Conservation (phyloP, 495 filamentous ascomycete species). For the Aspergillus sparsus region DNA sequence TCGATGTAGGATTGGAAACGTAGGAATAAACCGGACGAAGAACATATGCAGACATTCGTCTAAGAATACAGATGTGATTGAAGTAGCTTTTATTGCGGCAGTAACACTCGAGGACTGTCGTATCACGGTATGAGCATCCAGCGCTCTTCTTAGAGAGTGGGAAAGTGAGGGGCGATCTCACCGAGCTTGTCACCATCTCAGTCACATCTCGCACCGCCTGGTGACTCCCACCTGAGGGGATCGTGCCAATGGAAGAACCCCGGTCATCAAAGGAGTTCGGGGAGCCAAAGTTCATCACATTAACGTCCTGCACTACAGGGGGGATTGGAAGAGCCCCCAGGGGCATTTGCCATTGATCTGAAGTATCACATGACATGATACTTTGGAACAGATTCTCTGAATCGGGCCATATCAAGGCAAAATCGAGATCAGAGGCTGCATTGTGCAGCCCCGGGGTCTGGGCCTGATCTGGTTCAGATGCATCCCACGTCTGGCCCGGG, state of each 20-base stretch:
- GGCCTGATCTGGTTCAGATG: constrained; percentile 23
- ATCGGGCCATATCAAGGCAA: constrained; percentile 51
- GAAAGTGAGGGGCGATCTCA: constrained; percentile 25
- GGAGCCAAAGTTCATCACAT: constrained; percentile 37
- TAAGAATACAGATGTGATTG: constrained; percentile 50
- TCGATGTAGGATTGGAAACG: constrained; percentile 51
- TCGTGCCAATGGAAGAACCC: constrained; percentile 39
- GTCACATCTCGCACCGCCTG: constrained; percentile 51
- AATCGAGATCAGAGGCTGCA: constrained; percentile 41
- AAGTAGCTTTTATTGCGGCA: constrained; percentile 48
- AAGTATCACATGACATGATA: constrained; percentile 43
- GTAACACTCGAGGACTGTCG: constrained; percentile 48
- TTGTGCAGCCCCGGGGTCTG: constrained; percentile 30
- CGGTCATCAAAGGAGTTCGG: constrained; percentile 43
- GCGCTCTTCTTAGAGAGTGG: background rate
- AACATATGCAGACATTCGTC: constrained; percentile 55
- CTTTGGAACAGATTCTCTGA: constrained; percentile 51
- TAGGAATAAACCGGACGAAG: constrained; percentile 52
- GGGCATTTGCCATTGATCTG: constrained; percentile 52
- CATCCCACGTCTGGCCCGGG: constrained; percentile 32
- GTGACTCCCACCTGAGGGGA: constrained; percentile 47
- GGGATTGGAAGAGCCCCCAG: constrained; percentile 45
- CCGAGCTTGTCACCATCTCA: constrained; percentile 50
- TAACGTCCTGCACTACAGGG: constrained; percentile 37
- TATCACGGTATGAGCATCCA: background rate